These are phyloP conservation scores for Sporopachydermia lactativora DNA, from an alignment of 805 yeast species.

Conservation along the genomic window DNA sequence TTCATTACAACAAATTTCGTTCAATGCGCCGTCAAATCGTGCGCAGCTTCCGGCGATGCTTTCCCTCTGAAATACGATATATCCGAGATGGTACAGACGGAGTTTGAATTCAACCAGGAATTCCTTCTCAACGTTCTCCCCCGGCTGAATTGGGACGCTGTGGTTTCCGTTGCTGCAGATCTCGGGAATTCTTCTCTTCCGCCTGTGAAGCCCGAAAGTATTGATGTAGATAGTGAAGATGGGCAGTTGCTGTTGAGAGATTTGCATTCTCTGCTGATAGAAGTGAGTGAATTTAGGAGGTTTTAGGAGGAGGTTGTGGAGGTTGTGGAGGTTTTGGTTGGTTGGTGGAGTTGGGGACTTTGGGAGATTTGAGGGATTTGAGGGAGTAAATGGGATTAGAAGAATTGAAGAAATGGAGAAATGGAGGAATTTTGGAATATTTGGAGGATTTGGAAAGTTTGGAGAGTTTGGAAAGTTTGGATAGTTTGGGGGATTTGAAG, in stretches of 20 bases:
- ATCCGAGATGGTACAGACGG: slow-evolving; percentile 54
- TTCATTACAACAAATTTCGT: slow-evolving; percentile 93
- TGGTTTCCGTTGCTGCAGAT: slow-evolving; percentile 64
- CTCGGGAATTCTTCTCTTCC: slow-evolving; percentile 53
- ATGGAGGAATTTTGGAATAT: too few species aligned
- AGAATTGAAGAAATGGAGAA: too few species aligned
- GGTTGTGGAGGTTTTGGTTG: too few species aligned
- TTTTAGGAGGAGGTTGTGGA: too few species aligned
- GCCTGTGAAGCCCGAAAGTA: slow-evolving; percentile 35
- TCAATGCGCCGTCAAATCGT: slow-evolving; percentile 76
- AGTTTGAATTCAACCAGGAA: slow-evolving; percentile 67
- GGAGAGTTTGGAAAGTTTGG: too few species aligned
- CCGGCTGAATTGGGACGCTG: slow-evolving; percentile 81
- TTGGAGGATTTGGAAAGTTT: too few species aligned
- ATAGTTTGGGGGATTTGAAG: too few species aligned
- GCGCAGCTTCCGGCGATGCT: slow-evolving; percentile 59
- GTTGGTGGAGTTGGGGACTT: too few species aligned
- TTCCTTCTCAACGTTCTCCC: slow-evolving; percentile 65
- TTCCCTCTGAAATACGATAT: slow-evolving; percentile 61
- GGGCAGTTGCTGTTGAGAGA: slow-evolving; percentile 44
- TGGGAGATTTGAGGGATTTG: too few species aligned
- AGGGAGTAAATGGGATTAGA: too few species aligned
- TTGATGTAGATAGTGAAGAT: slow-evolving; percentile 4
- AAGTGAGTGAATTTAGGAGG: slow-evolving; percentile 20
- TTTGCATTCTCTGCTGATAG: slow-evolving; percentile 64